Conservation (phyloP, 2,329 filamentous ascomycete genomes). For the Xylariales sp. region DNA sequence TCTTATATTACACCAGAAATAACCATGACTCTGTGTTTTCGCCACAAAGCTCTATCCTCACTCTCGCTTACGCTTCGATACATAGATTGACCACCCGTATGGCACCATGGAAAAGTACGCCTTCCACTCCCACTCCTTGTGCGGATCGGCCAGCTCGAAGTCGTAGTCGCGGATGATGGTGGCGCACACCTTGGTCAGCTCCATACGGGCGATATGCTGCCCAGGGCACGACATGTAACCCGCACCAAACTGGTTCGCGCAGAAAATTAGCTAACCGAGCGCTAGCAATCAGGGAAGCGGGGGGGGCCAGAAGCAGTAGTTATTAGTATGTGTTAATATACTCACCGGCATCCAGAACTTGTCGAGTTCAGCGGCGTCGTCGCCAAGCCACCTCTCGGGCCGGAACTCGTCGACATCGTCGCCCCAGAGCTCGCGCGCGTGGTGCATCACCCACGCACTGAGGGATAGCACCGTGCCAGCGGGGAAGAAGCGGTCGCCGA, state of each 20-base stretch:
- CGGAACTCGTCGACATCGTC: constrained; percentile 24
- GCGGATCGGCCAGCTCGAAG: constrained; percentile 20
- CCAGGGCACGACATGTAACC: constrained; percentile 31
- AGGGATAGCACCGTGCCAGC: constrained; percentile 25
- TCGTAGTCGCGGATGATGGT: constrained; percentile 27
- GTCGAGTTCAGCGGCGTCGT: constrained; percentile 14
- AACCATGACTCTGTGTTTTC: too few relatives aligned
- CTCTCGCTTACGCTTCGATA: too few relatives aligned
- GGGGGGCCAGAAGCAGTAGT: neutral
- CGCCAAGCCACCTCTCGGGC: constrained; percentile 27
- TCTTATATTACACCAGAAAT: too few relatives aligned
- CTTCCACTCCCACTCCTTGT: constrained; percentile 24
- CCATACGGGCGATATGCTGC: constrained; percentile 27
- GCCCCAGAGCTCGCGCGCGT: constrained; percentile 22
- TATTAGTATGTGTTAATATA: too few relatives aligned
- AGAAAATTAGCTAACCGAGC: neutral
- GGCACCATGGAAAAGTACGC: constrained; percentile 26
- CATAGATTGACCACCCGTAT: constrained; percentile 17
- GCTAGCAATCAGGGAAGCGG: neutral
- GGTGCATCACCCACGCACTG: constrained; percentile 30
- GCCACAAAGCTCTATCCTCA: too few relatives aligned
- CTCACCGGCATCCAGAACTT: constrained; percentile 16
- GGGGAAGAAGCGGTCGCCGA: constrained; percentile 21
- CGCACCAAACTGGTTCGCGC: constrained; percentile 28
- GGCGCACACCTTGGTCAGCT: constrained; percentile 28